These are phyloP conservation scores for Russula abietina DNA, from an alignment of 768 basidiomycete genomes.

Conservation along the genomic window DNA sequence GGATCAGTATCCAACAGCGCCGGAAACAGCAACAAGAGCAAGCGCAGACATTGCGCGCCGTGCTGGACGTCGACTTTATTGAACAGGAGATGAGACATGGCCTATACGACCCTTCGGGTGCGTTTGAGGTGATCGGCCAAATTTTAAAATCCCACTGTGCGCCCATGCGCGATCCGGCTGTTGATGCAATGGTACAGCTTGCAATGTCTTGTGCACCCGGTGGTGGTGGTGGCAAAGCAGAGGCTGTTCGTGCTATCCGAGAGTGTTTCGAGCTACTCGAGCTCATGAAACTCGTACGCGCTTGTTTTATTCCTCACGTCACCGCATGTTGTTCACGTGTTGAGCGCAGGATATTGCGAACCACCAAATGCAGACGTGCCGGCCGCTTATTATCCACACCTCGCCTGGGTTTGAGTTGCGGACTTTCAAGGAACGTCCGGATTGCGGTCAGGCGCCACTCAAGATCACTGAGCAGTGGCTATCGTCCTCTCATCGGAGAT, in stretches of 20 bases:
- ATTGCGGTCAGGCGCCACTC: conserved; percentile 28
- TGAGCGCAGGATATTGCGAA: conserved; percentile 88
- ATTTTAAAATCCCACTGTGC: conserved; percentile 89
- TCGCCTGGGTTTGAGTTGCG: conserved; percentile 76
- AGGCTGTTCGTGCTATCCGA: conserved; percentile 67
- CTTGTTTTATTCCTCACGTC: conserved; percentile 9
- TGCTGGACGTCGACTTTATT: conserved; percentile 75
- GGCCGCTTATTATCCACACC: conserved; percentile 79
- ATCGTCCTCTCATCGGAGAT: conserved; percentile 18
- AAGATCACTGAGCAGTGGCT: conserved; percentile 24
- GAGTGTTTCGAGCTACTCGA: conserved; percentile 88
- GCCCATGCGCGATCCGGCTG: conserved; percentile 81
- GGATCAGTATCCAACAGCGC: conserved; percentile 21
- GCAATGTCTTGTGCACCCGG: conserved; percentile 55
- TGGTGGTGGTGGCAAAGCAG: conserved; percentile 48
- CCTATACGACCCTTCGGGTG: conserved; percentile 70
- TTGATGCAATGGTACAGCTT: conserved; percentile 75
- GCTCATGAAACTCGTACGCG: conserved; percentile 88
- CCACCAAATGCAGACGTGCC: conserved; percentile 88
- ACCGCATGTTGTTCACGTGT: conserved; percentile 25
- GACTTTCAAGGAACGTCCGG: conserved; percentile 59
- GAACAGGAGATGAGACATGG: conserved; percentile 73
- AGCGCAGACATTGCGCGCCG: conserved; percentile 18
- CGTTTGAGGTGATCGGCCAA: conserved; percentile 73
- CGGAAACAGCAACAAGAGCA: conserved; percentile 24